Evolutionary conservation across 148 eudicot species (phyloP).

Genomic region (Talinum fruticosum): DNA sequence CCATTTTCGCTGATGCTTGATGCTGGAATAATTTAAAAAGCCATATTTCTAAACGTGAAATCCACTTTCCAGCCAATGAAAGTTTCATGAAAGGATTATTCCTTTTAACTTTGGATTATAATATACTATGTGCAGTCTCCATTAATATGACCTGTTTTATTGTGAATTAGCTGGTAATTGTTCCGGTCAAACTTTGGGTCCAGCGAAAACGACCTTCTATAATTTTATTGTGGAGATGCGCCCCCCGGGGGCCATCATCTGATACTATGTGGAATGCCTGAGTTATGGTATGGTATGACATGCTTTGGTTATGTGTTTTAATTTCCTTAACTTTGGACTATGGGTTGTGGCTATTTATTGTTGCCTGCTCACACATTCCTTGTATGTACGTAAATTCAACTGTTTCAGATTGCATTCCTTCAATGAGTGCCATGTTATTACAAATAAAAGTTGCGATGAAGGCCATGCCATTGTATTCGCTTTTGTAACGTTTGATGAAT

Average conservation of each 20-base stretch:
- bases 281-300: too few relatives aligned
- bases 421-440: slow-evolving; percentile 63
- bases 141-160: neutral
- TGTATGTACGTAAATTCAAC: neutral
- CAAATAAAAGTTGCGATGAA: slow-evolving; percentile 86
- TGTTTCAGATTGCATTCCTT: slow-evolving; percentile 67
- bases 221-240: too few relatives aligned
- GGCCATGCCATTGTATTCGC: slow-evolving; percentile 82
- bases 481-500: slow-evolving; percentile 63
- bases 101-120: neutral
- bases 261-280: too few relatives aligned
- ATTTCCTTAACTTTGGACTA: neutral
- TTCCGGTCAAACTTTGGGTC: too few relatives aligned
- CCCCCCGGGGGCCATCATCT: too few relatives aligned
- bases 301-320: neutral
- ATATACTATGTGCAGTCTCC: neutral
- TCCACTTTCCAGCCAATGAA: neutral
- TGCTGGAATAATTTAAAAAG: neutral
- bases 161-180: neutral
- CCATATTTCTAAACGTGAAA: neutral
- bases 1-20: neutral
- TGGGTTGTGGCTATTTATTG: neutral
- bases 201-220: too few relatives aligned
- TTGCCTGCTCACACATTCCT: neutral
- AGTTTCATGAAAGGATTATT: neutral